Percentiles rank a stretch among this genome's conserved stretches.
Evolutionary conservation across 1,284 basidiomycete species (phyloP).

Genomic region (Boletellus sp.): DNA sequence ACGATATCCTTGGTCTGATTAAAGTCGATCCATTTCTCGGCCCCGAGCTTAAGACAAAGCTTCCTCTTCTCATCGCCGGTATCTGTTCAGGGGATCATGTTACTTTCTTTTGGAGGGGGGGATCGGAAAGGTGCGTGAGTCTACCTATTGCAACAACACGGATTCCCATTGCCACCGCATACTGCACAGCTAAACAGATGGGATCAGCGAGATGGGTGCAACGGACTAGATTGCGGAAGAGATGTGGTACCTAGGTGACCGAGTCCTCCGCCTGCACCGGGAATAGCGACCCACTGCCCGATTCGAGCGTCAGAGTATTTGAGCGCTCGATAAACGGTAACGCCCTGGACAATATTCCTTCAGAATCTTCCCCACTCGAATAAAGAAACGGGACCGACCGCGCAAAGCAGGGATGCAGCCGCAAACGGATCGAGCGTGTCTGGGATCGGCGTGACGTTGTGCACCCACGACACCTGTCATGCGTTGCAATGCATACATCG

Average conservation of each 20-base stretch:
- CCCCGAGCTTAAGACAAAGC: conserved; percentile 64
- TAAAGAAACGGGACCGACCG: conserved; percentile 42
- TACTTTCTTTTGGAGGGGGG: too few species aligned
- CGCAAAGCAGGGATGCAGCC: conserved; percentile 82
- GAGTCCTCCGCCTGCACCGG: conserved; percentile 75
- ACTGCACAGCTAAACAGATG: conserved; percentile 59
- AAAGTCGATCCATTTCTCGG: not conserved
- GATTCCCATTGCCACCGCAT: conserved; percentile 72
- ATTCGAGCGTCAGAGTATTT: conserved; percentile 68
- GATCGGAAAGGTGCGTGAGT: not conserved
- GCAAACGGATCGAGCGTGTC: conserved; percentile 59
- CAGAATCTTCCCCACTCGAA: not conserved
- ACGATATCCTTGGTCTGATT: conserved; percentile 47
- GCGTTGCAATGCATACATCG: not conserved
- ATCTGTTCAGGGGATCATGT: conserved; percentile 35
- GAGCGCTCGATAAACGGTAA: conserved; percentile 83
- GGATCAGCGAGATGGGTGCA: not conserved
- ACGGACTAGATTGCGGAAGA: too few species aligned
- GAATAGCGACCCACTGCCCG: conserved; percentile 82
- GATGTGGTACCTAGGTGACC: conserved; percentile 54
- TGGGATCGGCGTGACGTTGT: conserved; percentile 76
- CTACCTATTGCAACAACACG: conserved; percentile 76
- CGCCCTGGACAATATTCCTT: conserved; percentile 42
- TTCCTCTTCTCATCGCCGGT: conserved; percentile 74
- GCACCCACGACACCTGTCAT: conserved; percentile 55